Evolutionary conservation across 768 basidiomycete genomes (phyloP).

Genomic region (Calocera viscosa): DNA sequence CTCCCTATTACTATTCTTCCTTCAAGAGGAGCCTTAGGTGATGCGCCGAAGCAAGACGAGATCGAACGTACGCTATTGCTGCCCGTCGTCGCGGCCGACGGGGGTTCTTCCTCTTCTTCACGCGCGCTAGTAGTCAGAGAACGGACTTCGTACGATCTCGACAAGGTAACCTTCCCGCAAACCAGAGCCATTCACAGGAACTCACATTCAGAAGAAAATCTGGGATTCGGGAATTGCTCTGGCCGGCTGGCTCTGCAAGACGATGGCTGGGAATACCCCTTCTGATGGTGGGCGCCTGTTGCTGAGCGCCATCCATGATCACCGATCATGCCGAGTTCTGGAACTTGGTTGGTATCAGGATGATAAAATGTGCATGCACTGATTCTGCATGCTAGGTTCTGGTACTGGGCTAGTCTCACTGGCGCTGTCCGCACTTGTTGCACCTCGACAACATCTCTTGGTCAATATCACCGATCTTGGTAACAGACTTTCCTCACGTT

Average conservation of each 20-base stretch:
- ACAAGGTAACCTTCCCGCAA: conserved; percentile 51
- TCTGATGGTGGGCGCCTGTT: background rate
- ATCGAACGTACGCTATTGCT: conserved; percentile 47
- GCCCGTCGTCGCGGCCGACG: conserved; percentile 12
- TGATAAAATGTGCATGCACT: background rate
- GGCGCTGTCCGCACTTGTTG: conserved; percentile 45
- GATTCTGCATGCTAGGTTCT: conserved; percentile 41
- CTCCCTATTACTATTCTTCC: background rate
- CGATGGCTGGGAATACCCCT: background rate
- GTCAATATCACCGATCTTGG: conserved; percentile 62
- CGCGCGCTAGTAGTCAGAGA: conserved; percentile 47
- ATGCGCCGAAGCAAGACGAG: conserved; percentile 47
- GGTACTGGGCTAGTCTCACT: conserved; percentile 77
- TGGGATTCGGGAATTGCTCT: conserved; percentile 91
- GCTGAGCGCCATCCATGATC: background rate
- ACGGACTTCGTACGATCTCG: conserved; percentile 80
- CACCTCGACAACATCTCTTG: conserved; percentile 25
- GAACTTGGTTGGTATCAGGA: conserved; percentile 49
- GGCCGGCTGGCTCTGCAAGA: conserved; percentile 55
- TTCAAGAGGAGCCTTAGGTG: conserved; percentile 11
- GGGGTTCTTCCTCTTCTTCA: background rate
- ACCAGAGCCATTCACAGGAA: background rate
- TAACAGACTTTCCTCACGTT: conserved; percentile 27
- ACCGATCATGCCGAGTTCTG: conserved; percentile 33
- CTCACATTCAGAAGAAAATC: conserved; percentile 53